Percentiles rank a stretch among this genome's conserved stretches.
These are phyloP conservation scores for Coniophora puteana DNA, from an alignment of 1,284 basidiomycete genomes.

Conservation along the genomic window DNA sequence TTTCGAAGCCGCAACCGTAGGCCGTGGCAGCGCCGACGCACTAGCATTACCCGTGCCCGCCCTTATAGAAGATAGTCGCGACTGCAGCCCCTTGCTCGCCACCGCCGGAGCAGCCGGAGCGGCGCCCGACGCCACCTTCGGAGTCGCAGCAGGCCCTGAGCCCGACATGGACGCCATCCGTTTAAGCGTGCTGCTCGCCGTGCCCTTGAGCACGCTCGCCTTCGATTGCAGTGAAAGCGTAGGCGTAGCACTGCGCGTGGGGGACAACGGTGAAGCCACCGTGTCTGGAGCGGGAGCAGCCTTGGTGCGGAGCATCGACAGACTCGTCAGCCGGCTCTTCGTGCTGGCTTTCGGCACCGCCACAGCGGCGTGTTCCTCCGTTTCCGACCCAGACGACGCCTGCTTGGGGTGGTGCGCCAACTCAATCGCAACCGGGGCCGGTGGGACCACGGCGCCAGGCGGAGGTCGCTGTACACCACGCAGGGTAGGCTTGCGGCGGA, in stretches of 20 bases:
- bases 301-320: conserved; percentile 5
- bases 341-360: conserved; percentile 5
- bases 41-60: background rate
- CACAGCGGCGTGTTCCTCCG: background rate
- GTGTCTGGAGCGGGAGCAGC: too few relatives aligned
- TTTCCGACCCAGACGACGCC: too few relatives aligned
- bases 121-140: conserved; percentile 7
- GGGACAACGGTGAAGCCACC: too few relatives aligned
- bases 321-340: conserved; percentile 8
- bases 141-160: background rate
- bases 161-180: background rate
- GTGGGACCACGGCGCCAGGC: conserved; percentile 6
- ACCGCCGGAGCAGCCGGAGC: too few relatives aligned
- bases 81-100: too few relatives aligned
- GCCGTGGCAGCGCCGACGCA: conserved; percentile 8
- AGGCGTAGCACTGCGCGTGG: conserved; percentile 1
- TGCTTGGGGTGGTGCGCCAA: background rate
- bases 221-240: conserved; percentile 1
- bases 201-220: too few relatives aligned
- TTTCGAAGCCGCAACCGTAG: conserved; percentile 3
- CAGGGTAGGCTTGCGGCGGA: conserved; percentile 6
- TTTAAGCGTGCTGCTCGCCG: conserved; percentile 1
- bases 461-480: conserved; percentile 11
- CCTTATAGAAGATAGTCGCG: conserved; percentile 2
- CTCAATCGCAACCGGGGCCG: background rate